Conservation (phyloP, 208 protist species). For the Herpetomonas tarakana region DNA sequence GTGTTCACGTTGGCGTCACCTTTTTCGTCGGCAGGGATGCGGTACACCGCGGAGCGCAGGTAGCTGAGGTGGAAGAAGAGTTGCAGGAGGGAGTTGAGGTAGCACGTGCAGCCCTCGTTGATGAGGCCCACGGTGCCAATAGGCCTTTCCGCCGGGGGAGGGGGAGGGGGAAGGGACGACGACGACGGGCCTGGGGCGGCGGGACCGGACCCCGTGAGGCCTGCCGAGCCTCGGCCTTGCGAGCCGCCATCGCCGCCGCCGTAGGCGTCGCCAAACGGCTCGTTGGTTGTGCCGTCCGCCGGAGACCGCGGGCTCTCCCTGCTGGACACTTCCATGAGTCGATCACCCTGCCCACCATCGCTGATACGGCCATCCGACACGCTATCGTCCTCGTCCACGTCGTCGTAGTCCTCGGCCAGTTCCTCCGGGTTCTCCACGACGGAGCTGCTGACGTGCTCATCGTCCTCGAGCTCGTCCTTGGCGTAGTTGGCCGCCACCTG, state of each 20-base stretch:
- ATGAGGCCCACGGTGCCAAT: constrained; percentile 60
- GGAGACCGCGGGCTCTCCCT: not conserved
- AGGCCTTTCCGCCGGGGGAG: not conserved
- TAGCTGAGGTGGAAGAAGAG: constrained; percentile 82
- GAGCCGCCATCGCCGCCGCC: not conserved
- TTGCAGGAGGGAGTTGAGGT: constrained; percentile 90
- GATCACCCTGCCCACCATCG: not conserved
- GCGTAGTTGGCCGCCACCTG: not conserved
- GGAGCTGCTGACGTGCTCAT: not conserved
- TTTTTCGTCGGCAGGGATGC: constrained; percentile 52
- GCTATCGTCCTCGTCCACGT: not conserved
- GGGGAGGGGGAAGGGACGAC: too few relatives aligned
- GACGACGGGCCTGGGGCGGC: not conserved
- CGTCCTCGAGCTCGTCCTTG: not conserved
- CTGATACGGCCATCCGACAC: not conserved
- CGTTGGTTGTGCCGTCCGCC: too few relatives aligned
- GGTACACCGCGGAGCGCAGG: constrained; percentile 85
- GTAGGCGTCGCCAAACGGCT: too few relatives aligned
- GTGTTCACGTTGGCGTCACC: constrained; percentile 3
- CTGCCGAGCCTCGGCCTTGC: not conserved
- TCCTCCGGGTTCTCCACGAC: not conserved
- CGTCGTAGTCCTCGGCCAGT: not conserved
- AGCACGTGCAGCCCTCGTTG: constrained; percentile 92
- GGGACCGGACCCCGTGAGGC: too few relatives aligned
- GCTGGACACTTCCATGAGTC: not conserved